A percentile compares a stretch with the other conserved stretches of the same genome.
Evolutionary conservation across 345 rosid genomes (phyloP).

Genomic region (Acer yangbiense): DNA sequence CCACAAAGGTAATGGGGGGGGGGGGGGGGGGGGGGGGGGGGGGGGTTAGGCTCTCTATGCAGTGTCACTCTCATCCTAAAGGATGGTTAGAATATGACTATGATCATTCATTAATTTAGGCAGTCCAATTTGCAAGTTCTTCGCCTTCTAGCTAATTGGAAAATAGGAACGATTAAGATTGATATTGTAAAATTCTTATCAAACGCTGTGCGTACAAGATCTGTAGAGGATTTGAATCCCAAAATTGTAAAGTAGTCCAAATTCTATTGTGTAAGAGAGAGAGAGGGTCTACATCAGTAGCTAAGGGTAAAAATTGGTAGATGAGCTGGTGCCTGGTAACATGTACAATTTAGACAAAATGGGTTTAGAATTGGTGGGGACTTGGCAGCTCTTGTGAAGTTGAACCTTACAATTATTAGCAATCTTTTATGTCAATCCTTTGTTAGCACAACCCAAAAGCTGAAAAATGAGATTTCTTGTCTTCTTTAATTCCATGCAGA

Average conservation of each 20-base stretch:
- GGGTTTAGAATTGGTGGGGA: neutral
- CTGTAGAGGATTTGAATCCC: neutral
- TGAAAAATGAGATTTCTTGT: neutral
- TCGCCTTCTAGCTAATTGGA: neutral
- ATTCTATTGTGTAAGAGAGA: neutral
- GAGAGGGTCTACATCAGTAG: constrained; percentile 2
- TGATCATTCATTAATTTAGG: neutral
- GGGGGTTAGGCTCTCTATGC: neutral
- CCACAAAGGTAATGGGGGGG: constrained; percentile 10
- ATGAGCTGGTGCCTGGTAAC: constrained; percentile 7
- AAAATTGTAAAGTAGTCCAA: neutral
- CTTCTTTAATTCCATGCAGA: constrained; percentile 18
- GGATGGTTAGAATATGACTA: neutral
- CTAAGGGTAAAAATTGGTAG: neutral
- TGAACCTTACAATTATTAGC: neutral
- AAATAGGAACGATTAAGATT: neutral
- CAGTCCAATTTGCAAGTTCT: neutral
- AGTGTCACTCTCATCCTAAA: constrained; percentile 9
- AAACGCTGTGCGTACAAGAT: neutral
- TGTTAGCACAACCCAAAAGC: neutral
- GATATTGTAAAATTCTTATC: too few relatives aligned
- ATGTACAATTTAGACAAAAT: constrained; percentile 17
- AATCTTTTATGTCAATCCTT: neutral
- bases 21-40: constrained; percentile 2
- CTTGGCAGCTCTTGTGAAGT: constrained; percentile 5